Conservation (phyloP, 306 rosid genomes). For the Arachis stenosperma region DNA sequence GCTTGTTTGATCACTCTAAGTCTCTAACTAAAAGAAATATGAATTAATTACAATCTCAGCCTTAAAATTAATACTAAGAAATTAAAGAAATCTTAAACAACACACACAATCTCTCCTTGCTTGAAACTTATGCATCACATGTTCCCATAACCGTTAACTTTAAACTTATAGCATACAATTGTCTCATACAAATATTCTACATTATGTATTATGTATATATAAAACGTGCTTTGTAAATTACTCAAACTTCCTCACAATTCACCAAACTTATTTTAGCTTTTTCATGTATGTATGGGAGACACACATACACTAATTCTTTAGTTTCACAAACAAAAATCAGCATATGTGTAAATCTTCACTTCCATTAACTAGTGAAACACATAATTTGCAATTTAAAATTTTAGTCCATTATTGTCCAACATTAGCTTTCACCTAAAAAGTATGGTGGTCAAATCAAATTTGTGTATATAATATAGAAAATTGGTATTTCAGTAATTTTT, state of each 20-base stretch:
- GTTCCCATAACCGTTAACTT: background rate
- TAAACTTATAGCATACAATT: background rate
- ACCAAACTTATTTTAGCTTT: background rate
- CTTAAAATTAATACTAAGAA: too few species aligned
- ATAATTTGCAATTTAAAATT: background rate
- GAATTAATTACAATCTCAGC: too few species aligned
- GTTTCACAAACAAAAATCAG: background rate
- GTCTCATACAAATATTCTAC: background rate
- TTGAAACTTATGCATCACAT: background rate
- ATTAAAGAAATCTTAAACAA: too few species aligned
- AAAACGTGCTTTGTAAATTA: conserved; percentile 3
- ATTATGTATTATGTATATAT: background rate
- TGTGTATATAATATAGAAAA: too few species aligned
- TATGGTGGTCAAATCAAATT: background rate
- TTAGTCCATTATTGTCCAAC: background rate
- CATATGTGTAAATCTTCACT: background rate
- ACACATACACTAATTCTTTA: conserved; percentile 31
- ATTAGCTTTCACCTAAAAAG: background rate
- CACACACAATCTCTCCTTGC: too few species aligned
- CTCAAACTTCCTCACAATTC: background rate
- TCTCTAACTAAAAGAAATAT: too few species aligned
- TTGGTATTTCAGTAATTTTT: too few species aligned
- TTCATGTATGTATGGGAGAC: background rate
- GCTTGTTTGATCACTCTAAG: too few species aligned
- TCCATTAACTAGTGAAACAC: background rate